Percentiles rank a stretch among this genome's conserved stretches.
Evolutionary conservation across 2,329 filamentous ascomycete species (phyloP).

Genomic region (Penicillium sp.): DNA sequence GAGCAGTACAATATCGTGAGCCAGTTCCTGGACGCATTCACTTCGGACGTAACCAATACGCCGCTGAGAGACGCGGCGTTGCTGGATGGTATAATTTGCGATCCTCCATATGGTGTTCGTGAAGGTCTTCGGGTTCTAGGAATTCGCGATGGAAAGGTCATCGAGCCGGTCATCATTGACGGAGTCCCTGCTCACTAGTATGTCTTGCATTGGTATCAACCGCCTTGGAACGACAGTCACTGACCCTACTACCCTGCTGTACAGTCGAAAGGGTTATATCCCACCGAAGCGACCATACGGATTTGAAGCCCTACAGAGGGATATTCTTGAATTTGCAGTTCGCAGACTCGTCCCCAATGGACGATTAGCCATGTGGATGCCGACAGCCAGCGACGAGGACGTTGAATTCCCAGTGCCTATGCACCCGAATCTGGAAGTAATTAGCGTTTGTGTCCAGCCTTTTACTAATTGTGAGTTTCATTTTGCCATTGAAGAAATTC

Average conservation of each 20-base stretch:
- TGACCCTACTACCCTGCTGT: conserved; percentile 13
- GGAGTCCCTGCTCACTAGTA: conserved; percentile 71
- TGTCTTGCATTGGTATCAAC: conserved; percentile 33
- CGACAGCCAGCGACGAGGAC: conserved; percentile 79
- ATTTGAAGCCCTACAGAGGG: conserved; percentile 85
- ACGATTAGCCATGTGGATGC: conserved; percentile 94
- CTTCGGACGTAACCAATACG: conserved; percentile 84
- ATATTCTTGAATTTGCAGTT: conserved; percentile 82
- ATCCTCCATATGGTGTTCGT: conserved; percentile 93
- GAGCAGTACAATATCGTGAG: conserved; percentile 74
- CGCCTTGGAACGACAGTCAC: neutral
- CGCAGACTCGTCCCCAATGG: conserved; percentile 76
- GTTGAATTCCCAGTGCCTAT: conserved; percentile 75
- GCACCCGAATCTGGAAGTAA: conserved; percentile 74
- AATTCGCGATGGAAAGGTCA: conserved; percentile 61
- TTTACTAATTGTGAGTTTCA: conserved; percentile 81
- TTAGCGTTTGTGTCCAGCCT: conserved; percentile 77
- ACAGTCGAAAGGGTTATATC: conserved; percentile 68
- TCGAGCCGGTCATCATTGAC: conserved; percentile 65
- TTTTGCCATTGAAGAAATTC: neutral
- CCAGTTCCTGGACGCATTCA: conserved; percentile 75
- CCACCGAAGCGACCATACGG: conserved; percentile 91
- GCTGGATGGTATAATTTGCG: conserved; percentile 90
- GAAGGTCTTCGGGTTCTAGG: conserved; percentile 91
- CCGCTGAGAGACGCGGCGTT: conserved; percentile 66